phyloP scores from a whole-genome alignment of 2,329 filamentous ascomycete species.

The Phoma sp. region DNA sequence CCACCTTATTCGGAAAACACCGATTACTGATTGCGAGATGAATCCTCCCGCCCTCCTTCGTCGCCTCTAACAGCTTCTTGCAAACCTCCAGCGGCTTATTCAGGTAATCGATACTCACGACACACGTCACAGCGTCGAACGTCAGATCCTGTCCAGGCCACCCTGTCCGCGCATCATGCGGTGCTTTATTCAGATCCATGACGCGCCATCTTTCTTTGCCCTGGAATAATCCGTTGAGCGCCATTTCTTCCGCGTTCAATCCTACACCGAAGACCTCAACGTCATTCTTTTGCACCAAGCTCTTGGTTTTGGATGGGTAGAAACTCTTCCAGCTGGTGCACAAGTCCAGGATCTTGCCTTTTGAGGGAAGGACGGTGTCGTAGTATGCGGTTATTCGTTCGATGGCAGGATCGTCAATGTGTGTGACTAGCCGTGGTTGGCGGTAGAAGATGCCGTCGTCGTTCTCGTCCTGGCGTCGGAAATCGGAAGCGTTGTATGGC shows the following conservation, averaged over 20 bases:
- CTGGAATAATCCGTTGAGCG: slow-evolving; percentile 46
- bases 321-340: slow-evolving; percentile 60
- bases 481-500: slow-evolving; percentile 41
- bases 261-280: slow-evolving; percentile 56
- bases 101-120: slow-evolving; percentile 61
- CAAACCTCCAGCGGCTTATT: slow-evolving; percentile 56
- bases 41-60: slow-evolving; percentile 53
- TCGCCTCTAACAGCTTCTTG: slow-evolving; percentile 48
- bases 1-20: slow-evolving; percentile 61
- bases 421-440: slow-evolving; percentile 58
- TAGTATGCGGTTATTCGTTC: slow-evolving; percentile 55
- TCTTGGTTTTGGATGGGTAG: slow-evolving; percentile 47
- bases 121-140: slow-evolving; percentile 58
- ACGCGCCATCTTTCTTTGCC: slow-evolving; percentile 39
- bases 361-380: slow-evolving; percentile 48
- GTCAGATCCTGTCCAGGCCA: slow-evolving; percentile 14
- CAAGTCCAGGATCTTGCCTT: slow-evolving; percentile 56
- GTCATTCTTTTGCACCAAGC: slow-evolving; percentile 38
- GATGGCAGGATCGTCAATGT: slow-evolving; percentile 61
- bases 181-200: slow-evolving; percentile 53
- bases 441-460: slow-evolving; percentile 50
- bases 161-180: slow-evolving; percentile 34
- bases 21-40: slow-evolving; percentile 60
- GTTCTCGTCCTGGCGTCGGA: slow-evolving; percentile 47
- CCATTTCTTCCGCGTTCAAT: slow-evolving; percentile 56